A percentile compares a stretch with the other conserved stretches of the same genome.
Evolutionary conservation across 495 filamentous ascomycete genomes (phyloP).

Genomic region (Neurospora sp.): DNA sequence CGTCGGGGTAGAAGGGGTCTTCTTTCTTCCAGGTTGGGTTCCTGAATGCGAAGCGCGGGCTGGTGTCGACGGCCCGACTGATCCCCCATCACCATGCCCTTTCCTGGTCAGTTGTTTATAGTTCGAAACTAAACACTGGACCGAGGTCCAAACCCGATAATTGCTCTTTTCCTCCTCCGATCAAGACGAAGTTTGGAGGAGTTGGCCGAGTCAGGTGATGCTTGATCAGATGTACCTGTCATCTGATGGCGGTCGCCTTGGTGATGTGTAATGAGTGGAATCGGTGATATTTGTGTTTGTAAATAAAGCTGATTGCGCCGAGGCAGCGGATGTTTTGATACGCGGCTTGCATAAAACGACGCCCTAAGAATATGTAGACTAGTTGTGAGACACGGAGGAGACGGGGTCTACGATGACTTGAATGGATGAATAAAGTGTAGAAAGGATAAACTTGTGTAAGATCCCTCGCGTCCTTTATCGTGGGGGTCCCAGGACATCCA

Average conservation of each 20-base stretch:
- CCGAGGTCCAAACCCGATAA: background rate
- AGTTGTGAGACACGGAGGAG: background rate
- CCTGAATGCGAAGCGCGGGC: constrained; percentile 19
- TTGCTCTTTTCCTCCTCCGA: background rate
- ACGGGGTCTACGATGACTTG: background rate
- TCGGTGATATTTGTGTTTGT: background rate
- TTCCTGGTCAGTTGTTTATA: background rate
- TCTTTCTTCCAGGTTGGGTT: constrained; percentile 13
- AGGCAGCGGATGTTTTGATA: background rate
- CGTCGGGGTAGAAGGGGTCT: constrained; percentile 18
- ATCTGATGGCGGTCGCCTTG: background rate
- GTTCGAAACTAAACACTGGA: background rate
- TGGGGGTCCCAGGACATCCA: background rate
- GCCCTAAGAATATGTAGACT: background rate
- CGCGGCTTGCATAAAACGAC: background rate
- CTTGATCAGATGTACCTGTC: background rate
- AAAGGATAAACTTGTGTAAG: background rate
- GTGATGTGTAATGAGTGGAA: background rate
- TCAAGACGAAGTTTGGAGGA: background rate
- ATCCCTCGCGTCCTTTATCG: background rate
- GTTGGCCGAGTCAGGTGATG: background rate
- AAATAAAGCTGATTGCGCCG: background rate
- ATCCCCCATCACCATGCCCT: constrained; percentile 5
- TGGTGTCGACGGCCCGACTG: background rate
- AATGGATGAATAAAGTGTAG: background rate